phyloP scores from a whole-genome alignment of 2,329 filamentous ascomycete genomes.

The Cladosporium sp. region DNA sequence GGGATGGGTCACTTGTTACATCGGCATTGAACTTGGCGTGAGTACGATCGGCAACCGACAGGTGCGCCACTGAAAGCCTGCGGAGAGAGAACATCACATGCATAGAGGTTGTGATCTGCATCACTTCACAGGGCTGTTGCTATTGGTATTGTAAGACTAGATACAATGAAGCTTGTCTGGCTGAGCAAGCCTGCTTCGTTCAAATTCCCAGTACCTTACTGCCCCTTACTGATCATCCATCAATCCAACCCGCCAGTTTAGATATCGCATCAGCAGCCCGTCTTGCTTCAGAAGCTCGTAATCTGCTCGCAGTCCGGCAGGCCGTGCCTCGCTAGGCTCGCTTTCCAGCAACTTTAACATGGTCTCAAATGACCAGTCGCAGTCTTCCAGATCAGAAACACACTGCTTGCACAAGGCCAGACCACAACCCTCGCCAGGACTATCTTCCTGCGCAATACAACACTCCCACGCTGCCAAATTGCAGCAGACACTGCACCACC shows the following conservation, averaged over 20 bases:
- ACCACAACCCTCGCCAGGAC: slow-evolving; percentile 25
- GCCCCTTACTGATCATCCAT: neutral
- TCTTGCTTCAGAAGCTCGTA: slow-evolving; percentile 29
- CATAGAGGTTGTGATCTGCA: neutral
- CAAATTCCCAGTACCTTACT: neutral
- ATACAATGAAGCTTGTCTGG: neutral
- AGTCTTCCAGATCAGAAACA: slow-evolving; percentile 19
- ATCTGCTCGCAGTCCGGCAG: slow-evolving; percentile 32
- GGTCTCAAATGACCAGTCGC: slow-evolving; percentile 21
- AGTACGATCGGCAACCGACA: neutral
- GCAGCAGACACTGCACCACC: slow-evolving; percentile 42
- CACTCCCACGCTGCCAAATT: slow-evolving; percentile 37
- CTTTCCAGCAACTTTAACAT: slow-evolving; percentile 21
- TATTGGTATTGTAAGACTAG: neutral
- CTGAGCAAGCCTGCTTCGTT: neutral
- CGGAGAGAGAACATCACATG: neutral
- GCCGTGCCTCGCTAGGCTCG: slow-evolving; percentile 15
- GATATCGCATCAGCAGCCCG: slow-evolving; percentile 27
- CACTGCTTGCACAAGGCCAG: slow-evolving; percentile 31
- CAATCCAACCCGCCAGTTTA: neutral
- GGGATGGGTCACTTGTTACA: neutral
- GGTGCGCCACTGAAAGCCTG: neutral
- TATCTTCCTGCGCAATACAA: slow-evolving; percentile 8
- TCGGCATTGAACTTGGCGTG: slow-evolving; percentile 4
- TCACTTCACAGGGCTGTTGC: neutral